Base-by-base conservation (phyloP, 805 yeast species). In the Zygoascus tannicola region DNA sequence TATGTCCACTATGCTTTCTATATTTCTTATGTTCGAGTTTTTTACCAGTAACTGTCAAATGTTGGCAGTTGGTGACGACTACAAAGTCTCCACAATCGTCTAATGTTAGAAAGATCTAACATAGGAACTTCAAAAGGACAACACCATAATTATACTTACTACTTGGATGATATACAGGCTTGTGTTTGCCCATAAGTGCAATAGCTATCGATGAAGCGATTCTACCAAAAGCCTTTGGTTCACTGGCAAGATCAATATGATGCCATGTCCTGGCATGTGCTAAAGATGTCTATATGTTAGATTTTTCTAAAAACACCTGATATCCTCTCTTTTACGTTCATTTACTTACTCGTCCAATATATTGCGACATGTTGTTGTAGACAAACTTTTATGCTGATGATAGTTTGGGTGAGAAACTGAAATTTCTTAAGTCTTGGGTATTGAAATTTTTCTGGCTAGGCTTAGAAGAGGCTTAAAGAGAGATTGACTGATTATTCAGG, bases 51-150 rank as follows among this genome's bases (percentile, higher is more conserved):
- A 82, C 71, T 53, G 79, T 80, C 56, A 92, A 63, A 51, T 78
- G 77, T 46, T 85, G 74, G 58, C 96, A 87, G 67, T 92, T 94
- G 12, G 97, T 84, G 2, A 90, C 96, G 10, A 92, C 97, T 10
- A 92, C 97, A 58, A 88, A 92, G 64, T 92, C 99, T 12, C 99
- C 99, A 51, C 80, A 78, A 66, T 92, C 99, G 60, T 82, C 55
- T 41, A 36, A 5, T 14, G 19, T 22, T 35, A 42, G 19, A 22
- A 19, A 35, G 45, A 53, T 58, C 12, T 7, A 16, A 7, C 7
- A 8, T 19, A 15, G 5, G 30, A 23, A 23, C 20, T 10, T 35
- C 10, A 12, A 12, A 10, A 4, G 4, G 14, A 10, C 14, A 18
- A 19, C 26, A 5, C 3, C 4, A 35, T 19, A 12, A 18, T 19